phyloP scores from a whole-genome alignment of 768 basidiomycete genomes.

The Fibroporia radiculosa region DNA sequence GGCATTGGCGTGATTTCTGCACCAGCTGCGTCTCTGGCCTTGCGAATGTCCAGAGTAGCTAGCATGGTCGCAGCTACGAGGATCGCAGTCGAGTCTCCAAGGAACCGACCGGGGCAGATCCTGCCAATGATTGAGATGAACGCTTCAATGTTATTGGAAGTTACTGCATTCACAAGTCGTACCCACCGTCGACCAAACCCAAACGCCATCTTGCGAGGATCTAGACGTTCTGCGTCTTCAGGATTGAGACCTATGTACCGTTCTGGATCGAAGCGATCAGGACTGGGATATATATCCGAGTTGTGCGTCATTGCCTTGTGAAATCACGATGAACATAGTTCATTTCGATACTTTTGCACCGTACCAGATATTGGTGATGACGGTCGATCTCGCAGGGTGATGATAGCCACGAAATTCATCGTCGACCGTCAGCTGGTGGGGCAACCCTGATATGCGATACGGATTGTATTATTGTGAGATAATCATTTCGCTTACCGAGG shows the following conservation, averaged over 20 bases:
- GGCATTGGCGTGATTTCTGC: slow-evolving; percentile 28
- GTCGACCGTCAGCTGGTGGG: slow-evolving; percentile 21
- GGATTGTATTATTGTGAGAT: not conserved
- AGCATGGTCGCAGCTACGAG: slow-evolving; percentile 35
- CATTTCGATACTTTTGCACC: too few species aligned
- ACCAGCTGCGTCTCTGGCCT: slow-evolving; percentile 32
- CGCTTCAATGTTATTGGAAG: slow-evolving; percentile 1
- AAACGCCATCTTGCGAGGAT: slow-evolving; percentile 9
- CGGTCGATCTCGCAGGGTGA: slow-evolving; percentile 21
- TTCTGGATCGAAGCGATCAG: slow-evolving; percentile 17
- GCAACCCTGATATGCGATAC: not conserved
- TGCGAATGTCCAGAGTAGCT: slow-evolving; percentile 39
- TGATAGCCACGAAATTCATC: slow-evolving; percentile 24
- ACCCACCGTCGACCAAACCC: slow-evolving; percentile 15
- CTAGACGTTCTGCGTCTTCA: not conserved
- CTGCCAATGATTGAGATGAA: slow-evolving; percentile 21
- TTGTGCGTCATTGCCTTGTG: slow-evolving; percentile 13
- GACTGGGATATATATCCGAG: slow-evolving; percentile 11
- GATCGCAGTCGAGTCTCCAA: slow-evolving; percentile 43
- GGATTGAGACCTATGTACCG: slow-evolving; percentile 13
- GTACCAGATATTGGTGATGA: slow-evolving; percentile 6
- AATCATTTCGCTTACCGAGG: not conserved
- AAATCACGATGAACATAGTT: too few species aligned
- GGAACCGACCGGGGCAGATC: slow-evolving; percentile 46
- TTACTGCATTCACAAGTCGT: not conserved